These are phyloP conservation scores for Epichloe gansuensis DNA, from an alignment of 2,329 filamentous ascomycete genomes.

Conservation along the genomic window DNA sequence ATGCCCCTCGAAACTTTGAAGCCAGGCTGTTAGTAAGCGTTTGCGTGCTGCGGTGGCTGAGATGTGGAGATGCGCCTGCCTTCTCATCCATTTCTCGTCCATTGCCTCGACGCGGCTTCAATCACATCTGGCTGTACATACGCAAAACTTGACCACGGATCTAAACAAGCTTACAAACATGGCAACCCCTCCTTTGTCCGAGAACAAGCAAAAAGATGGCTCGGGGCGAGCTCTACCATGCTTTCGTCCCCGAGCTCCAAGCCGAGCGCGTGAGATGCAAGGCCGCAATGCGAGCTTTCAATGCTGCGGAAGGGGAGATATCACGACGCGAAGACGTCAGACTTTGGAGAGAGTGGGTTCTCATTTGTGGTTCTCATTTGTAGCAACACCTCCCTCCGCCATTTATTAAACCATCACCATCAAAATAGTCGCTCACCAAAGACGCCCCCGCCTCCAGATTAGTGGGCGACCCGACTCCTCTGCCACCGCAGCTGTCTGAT, in stretches of 20 bases:
- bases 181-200: constrained; percentile 1
- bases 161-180: neutral
- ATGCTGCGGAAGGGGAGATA: constrained; percentile 1
- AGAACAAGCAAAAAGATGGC: constrained; percentile 4
- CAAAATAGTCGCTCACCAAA: neutral
- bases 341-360: constrained; percentile 7
- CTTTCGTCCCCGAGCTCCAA: constrained; percentile 2
- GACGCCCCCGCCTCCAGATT: neutral
- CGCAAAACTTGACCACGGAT: no score
- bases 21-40: no score
- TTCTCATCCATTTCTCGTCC: no score
- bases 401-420: no score
- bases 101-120: no score
- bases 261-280: constrained; percentile 4
- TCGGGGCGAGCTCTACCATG: constrained; percentile 6
- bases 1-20: no score
- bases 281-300: constrained; percentile 3
- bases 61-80: no score
- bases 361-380: neutral
- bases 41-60: no score
- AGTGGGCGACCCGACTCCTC: constrained; percentile 2
- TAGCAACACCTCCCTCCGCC: no score
- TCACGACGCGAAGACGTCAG: constrained; percentile 5
- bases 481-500: constrained; percentile 3
- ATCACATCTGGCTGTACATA: no score